These are phyloP conservation scores for Pythium sp. DNA, from an alignment of 352 stramenopile species.

Conservation along the genomic window DNA sequence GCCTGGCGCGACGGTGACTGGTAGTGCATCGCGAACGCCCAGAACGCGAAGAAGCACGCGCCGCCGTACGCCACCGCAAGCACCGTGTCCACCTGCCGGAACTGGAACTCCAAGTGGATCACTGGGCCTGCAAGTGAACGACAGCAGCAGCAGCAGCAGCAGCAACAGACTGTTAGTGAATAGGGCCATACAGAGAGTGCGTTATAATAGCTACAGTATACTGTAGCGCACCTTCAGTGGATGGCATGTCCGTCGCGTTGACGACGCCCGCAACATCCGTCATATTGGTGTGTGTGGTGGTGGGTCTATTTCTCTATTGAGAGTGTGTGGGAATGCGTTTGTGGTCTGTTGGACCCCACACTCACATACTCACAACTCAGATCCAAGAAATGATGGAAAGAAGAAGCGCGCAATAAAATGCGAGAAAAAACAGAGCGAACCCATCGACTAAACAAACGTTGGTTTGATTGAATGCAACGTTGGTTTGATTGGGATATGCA, in stretches of 20 bases:
- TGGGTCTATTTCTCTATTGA: neutral
- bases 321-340: neutral
- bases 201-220: neutral
- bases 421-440: neutral
- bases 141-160: neutral
- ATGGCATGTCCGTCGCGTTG: conserved; percentile 4
- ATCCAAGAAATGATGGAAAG: neutral
- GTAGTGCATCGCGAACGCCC: conserved; percentile 69
- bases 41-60: conserved; percentile 81
- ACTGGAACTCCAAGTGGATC: conserved; percentile 76
- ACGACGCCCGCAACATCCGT: neutral
- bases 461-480: neutral
- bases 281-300: neutral
- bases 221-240: conserved; percentile 13
- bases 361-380: neutral
- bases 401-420: neutral
- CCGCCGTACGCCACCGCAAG: conserved; percentile 70
- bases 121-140: conserved; percentile 31
- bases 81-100: conserved; percentile 78
- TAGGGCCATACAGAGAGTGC: neutral
- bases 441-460: neutral
- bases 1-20: conserved; percentile 52
- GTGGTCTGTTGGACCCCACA: neutral
- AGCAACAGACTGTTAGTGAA: neutral
- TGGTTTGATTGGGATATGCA: neutral